A percentile compares a stretch with the other conserved stretches of the same genome.
Conservation (phyloP, 495 filamentous ascomycete species). For the Trichodelitschia bisporula region DNA sequence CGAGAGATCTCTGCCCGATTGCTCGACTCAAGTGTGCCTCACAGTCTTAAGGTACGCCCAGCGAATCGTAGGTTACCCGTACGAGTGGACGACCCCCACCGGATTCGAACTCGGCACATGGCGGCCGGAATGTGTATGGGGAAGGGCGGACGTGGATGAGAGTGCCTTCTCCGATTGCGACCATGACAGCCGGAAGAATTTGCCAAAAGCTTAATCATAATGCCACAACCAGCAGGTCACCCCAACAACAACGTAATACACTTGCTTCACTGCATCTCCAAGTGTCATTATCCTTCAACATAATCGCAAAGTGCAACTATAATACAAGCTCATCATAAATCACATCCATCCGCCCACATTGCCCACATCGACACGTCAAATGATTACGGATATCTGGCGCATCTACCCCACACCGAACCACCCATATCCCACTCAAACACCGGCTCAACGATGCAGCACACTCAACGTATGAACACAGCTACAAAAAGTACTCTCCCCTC, state of each 20-base stretch:
- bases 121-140: conserved; percentile 3
- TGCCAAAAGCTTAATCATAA: background rate
- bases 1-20: conserved; percentile 41
- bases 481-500: conserved; percentile 88
- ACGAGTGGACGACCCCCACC: conserved; percentile 31
- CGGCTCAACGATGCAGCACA: background rate
- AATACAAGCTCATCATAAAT: too few relatives aligned
- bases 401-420: background rate
- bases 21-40: conserved; percentile 37
- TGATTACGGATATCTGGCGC: background rate
- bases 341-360: background rate
- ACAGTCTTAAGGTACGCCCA: conserved; percentile 34
- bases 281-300: background rate
- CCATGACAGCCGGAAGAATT: background rate
- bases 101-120: conserved; percentile 35
- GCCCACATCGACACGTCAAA: background rate
- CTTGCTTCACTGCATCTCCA: too few relatives aligned
- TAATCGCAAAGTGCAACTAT: background rate
- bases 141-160: conserved; percentile 4
- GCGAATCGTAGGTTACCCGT: conserved; percentile 34
- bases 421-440: background rate
- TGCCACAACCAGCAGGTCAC: background rate
- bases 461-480: too few relatives aligned
- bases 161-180: background rate
- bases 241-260: too few relatives aligned